These are phyloP conservation scores for Artemisia annua DNA, from an alignment of 129 eudicot species.

Conservation along the genomic window DNA sequence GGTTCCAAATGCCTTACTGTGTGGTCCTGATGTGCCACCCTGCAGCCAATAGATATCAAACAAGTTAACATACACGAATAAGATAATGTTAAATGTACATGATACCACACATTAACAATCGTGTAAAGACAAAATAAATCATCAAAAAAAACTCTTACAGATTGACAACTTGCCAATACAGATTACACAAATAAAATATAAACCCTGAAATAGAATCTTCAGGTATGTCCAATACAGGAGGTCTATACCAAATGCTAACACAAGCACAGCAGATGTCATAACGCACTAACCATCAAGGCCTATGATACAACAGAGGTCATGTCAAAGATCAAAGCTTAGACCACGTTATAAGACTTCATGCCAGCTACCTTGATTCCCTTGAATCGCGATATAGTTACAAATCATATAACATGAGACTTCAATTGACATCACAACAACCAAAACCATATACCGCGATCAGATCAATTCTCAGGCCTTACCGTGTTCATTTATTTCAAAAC, in stretches of 20 bases:
- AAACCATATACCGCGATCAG: too few species aligned
- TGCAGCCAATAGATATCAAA: constrained; percentile 33
- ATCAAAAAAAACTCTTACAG: neutral
- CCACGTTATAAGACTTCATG: neutral
- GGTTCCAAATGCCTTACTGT: constrained; percentile 48
- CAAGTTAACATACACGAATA: constrained; percentile 19
- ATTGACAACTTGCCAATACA: neutral
- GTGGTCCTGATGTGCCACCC: constrained; percentile 52
- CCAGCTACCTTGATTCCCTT: too few species aligned
- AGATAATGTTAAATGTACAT: neutral
- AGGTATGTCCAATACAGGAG: constrained; percentile 4
- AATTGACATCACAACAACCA: too few species aligned
- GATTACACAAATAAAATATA: neutral
- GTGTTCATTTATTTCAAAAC: too few species aligned
- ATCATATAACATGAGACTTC: too few species aligned
- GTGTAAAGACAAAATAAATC: neutral
- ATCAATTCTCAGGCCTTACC: too few species aligned
- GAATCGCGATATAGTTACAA: too few species aligned
- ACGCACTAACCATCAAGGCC: constrained; percentile 9
- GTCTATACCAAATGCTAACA: constrained; percentile 1
- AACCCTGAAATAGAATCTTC: constrained; percentile 16
- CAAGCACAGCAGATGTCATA: constrained; percentile 2
- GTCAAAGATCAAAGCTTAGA: constrained; percentile 8
- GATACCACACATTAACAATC: constrained; percentile 9
- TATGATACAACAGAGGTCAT: neutral